Percentiles rank a stretch among this genome's conserved stretches.
These are phyloP conservation scores for Solidago caesia DNA, from an alignment of 129 eudicot species.

Conservation along the genomic window DNA sequence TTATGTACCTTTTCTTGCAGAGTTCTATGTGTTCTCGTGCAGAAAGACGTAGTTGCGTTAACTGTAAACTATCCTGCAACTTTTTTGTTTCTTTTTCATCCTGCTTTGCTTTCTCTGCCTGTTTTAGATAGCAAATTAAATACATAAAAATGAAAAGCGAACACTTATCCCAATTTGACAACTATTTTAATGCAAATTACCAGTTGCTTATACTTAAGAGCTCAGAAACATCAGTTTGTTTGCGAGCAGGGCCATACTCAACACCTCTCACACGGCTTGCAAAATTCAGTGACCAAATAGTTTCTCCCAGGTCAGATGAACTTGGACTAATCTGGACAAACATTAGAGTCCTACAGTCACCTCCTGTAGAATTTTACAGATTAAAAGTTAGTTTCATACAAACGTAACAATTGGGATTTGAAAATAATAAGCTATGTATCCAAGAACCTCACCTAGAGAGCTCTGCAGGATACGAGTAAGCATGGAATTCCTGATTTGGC, in stretches of 20 bases:
- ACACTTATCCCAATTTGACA: background rate
- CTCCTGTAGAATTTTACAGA: constrained; percentile 48
- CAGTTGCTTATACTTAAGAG: constrained; percentile 90
- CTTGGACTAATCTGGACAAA: constrained; percentile 90
- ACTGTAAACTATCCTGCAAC: constrained; percentile 72
- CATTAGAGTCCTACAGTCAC: too few relatives aligned
- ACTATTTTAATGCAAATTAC: constrained; percentile 37
- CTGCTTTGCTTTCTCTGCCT: too few relatives aligned
- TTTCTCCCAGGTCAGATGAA: constrained; percentile 75
- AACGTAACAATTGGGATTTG: background rate
- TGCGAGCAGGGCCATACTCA: constrained; percentile 92
- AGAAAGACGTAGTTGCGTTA: constrained; percentile 64
- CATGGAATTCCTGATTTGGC: constrained; percentile 79
- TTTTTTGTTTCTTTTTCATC: too few relatives aligned
- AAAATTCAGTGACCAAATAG: constrained; percentile 89
- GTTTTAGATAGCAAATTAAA: too few relatives aligned
- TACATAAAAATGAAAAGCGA: too few relatives aligned
- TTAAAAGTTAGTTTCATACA: constrained; percentile 9
- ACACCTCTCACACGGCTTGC: constrained; percentile 97
- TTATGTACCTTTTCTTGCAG: constrained; percentile 82
- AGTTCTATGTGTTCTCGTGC: constrained; percentile 71
- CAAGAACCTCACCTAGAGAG: constrained; percentile 69
- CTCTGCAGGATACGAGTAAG: constrained; percentile 97
- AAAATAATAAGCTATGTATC: background rate
- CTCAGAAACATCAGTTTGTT: constrained; percentile 71